phyloP scores from a whole-genome alignment of 2,329 filamentous ascomycete genomes.

The Penicillium sp. region DNA sequence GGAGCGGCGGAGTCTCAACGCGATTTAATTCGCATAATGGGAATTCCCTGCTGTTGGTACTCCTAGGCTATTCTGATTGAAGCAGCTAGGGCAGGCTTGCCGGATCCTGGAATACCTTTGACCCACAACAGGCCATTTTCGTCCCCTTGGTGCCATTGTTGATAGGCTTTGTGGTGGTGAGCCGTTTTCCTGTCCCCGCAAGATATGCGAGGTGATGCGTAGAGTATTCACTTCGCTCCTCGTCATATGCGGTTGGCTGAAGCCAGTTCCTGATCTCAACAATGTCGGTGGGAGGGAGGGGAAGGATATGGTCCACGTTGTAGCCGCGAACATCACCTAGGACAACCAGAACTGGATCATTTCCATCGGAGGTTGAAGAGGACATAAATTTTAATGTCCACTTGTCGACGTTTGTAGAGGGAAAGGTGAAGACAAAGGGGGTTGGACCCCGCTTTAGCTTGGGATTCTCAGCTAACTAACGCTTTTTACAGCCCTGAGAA shows the following conservation, averaged over 20 bases:
- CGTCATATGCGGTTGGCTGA: background rate
- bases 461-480: too few species aligned
- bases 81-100: slow-evolving; percentile 22
- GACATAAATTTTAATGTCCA: background rate
- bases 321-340: background rate
- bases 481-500: too few species aligned
- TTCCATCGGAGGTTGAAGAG: background rate
- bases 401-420: background rate
- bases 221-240: background rate
- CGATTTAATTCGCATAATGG: too few species aligned
- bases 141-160: slow-evolving; percentile 14
- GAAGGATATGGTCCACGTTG: background rate
- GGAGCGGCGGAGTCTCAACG: too few species aligned
- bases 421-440: background rate
- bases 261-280: background rate
- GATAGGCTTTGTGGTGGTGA: slow-evolving; percentile 2
- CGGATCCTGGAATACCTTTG: slow-evolving; percentile 14
- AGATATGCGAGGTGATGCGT: background rate
- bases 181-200: background rate
- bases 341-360: background rate
- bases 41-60: too few species aligned
- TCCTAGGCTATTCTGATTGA: background rate
- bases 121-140: slow-evolving; percentile 10
- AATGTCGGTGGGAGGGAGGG: background rate
- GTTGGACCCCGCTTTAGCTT: too few species aligned